Conservation (phyloP, 192 early-diverging fungal species). For the Geranomyces variabilis region DNA sequence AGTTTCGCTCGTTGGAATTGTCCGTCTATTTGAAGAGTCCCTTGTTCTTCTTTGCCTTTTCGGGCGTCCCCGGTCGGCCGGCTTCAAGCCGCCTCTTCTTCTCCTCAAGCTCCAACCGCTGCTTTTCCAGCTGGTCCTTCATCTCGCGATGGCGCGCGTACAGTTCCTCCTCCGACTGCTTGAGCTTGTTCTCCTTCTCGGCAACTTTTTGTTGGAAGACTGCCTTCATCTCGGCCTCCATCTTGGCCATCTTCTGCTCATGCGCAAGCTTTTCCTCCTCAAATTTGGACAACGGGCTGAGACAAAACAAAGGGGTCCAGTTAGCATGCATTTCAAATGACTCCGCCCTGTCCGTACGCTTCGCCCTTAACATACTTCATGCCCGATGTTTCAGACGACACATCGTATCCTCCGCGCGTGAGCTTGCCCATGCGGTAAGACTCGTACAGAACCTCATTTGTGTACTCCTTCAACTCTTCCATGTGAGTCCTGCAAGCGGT, state of each 20-base stretch:
- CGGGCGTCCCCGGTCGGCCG: conserved; percentile 70
- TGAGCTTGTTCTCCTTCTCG: conserved; percentile 97
- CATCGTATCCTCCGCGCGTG: conserved; percentile 43
- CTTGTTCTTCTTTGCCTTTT: conserved; percentile 73
- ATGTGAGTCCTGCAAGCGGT: conserved; percentile 72
- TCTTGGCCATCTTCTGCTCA: conserved; percentile 94
- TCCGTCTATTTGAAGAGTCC: conserved; percentile 59
- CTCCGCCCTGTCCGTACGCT: neutral
- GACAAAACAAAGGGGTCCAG: neutral
- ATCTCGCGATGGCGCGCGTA: conserved; percentile 97
- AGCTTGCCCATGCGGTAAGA: conserved; percentile 61
- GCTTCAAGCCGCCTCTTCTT: conserved; percentile 86
- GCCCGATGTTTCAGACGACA: conserved; percentile 4
- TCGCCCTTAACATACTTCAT: too few species aligned
- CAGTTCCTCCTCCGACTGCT: conserved; percentile 94
- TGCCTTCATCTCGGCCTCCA: conserved; percentile 98
- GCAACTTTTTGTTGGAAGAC: conserved; percentile 99
- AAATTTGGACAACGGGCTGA: conserved; percentile 63
- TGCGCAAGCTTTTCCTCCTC: conserved; percentile 92
- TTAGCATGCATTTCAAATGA: neutral
- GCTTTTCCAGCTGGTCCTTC: conserved; percentile 96
- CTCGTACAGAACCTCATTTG: conserved; percentile 67
- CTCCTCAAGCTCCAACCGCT: conserved; percentile 89
- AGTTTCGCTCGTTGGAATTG: too few species aligned
- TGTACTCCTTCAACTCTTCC: conserved; percentile 66